These are phyloP conservation scores for Cutaneotrichosporon spelunceum DNA, from an alignment of 1,284 basidiomycete genomes.

Conservation along the genomic window DNA sequence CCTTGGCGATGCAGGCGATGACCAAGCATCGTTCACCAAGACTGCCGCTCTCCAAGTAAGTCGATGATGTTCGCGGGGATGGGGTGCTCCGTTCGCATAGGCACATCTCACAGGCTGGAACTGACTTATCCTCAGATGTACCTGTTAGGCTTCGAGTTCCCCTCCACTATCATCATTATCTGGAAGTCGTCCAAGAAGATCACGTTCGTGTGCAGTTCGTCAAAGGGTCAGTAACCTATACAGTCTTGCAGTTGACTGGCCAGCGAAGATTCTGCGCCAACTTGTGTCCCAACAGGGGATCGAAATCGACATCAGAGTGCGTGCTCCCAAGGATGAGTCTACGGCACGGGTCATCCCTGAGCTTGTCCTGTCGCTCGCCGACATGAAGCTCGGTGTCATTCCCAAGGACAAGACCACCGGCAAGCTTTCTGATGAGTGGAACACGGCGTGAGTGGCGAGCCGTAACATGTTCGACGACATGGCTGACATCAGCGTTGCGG, in stretches of 20 bases:
- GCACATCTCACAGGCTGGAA: background rate
- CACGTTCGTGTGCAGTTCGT: slow-evolving; percentile 77
- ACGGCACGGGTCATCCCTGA: slow-evolving; percentile 37
- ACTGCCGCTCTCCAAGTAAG: slow-evolving; percentile 84
- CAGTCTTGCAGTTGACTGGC: background rate
- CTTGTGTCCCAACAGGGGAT: slow-evolving; percentile 34
- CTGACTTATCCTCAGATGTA: slow-evolving; percentile 65
- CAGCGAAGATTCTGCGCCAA: slow-evolving; percentile 50
- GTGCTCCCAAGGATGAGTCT: slow-evolving; percentile 45
- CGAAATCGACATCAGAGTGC: slow-evolving; percentile 42
- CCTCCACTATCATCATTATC: slow-evolving; percentile 84
- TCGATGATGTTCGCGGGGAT: background rate
- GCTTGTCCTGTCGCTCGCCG: slow-evolving; percentile 35
- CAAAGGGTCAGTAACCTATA: slow-evolving; percentile 65
- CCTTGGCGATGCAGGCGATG: slow-evolving; percentile 77
- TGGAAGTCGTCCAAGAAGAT: slow-evolving; percentile 59
- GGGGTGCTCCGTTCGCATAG: no score
- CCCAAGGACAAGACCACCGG: slow-evolving; percentile 50
- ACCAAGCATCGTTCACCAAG: slow-evolving; percentile 78
- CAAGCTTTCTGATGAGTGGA: slow-evolving; percentile 51
- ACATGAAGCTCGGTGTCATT: slow-evolving; percentile 44
- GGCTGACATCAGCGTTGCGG: slow-evolving; percentile 26
- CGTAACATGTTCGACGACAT: no score
- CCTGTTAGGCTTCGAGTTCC: slow-evolving; percentile 95
- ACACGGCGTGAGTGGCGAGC: slow-evolving; percentile 53